Percentiles rank a stretch among this genome's conserved stretches.
These are phyloP conservation scores for Aspergillus calidoustus DNA, from an alignment of 2,329 filamentous ascomycete genomes.

Conservation along the genomic window DNA sequence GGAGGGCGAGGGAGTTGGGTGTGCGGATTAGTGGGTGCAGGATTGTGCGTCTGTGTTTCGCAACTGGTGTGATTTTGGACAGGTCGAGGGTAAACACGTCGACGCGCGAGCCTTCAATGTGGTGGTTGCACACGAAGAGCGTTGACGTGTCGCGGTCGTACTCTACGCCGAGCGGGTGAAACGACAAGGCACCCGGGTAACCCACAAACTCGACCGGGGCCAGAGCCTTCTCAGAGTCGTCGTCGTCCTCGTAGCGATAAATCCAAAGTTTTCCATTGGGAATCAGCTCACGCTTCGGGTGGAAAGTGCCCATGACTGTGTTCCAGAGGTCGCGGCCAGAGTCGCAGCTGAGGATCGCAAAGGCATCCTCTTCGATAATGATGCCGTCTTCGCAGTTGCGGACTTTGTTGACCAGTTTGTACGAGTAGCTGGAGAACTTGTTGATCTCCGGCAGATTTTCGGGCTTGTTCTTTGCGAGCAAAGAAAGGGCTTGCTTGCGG, in stretches of 20 bases:
- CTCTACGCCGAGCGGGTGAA: slow-evolving; percentile 25
- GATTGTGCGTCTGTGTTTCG: slow-evolving; percentile 12
- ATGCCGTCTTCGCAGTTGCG: slow-evolving; percentile 26
- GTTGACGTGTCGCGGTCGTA: slow-evolving; percentile 17
- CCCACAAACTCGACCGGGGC: slow-evolving; percentile 13
- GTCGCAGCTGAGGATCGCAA: slow-evolving; percentile 19
- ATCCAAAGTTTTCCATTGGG: slow-evolving; percentile 20
- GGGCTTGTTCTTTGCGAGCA: slow-evolving; percentile 20
- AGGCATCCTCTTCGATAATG: slow-evolving; percentile 8
- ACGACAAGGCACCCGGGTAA: slow-evolving; percentile 5
- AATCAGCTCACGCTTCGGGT: slow-evolving; percentile 13
- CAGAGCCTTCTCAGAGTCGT: not conserved
- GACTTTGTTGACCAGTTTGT: slow-evolving; percentile 20
- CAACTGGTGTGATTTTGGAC: not conserved
- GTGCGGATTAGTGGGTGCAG: slow-evolving; percentile 14
- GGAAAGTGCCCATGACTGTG: slow-evolving; percentile 23
- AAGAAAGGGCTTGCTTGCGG: slow-evolving; percentile 3
- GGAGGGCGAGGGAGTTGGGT: slow-evolving; percentile 21
- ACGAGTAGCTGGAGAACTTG: slow-evolving; percentile 3
- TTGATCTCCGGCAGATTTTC: slow-evolving; percentile 16
- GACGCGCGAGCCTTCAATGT: slow-evolving; percentile 19
- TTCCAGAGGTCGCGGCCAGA: slow-evolving; percentile 17
- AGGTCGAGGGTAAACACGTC: slow-evolving; percentile 23
- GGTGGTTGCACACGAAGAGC: slow-evolving; percentile 24
- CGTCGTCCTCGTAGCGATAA: slow-evolving; percentile 5